Evolutionary conservation across 495 filamentous ascomycete species (phyloP), one percentile per base, ranked within the genome.

Genomic region (Lophiotrema nucula): DNA sequence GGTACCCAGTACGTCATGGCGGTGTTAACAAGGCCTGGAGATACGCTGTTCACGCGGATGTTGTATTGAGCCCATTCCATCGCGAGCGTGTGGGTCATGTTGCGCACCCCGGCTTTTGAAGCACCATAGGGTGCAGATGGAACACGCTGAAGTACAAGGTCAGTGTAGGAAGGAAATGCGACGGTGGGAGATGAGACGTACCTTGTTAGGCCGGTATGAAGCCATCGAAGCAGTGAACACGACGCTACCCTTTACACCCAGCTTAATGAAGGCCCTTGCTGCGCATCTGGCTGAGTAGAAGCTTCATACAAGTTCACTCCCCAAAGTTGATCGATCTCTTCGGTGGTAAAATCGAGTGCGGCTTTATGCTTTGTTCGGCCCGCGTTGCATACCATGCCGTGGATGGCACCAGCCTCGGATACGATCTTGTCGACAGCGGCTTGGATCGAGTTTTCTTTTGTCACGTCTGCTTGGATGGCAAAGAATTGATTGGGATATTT

Each of bases 1-100:
- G 73, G 69, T 16, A 87, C 80, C 62, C 90, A 95, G 58, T 76
- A 73, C 21, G 87, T 86, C 62, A 95, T 86, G 56, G 89, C 89
- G 0, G 89, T 95, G 12, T 79, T 81, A 53, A 95, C 92, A 67
- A 92, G 95, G 2, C 90, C 91, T 0, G 90, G 90, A 2, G 85
- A 90, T n/a, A 96, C 72, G 15, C 81, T 82, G 71, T 96, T 96
- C 41, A 80, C 86, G 16, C 90, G 79, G 60, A 77, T 77, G 22
- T 72, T 71, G 49, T 77, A 70, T 28, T 71, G 63, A 47, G 70
- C 71, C 74, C 74, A 77, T 56, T 77, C 74, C 71, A 77, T 76
- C 3, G 76, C 74, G 24, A 77, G 66, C 13, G 75, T 75, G 35
- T 76, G 74, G 10, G 62, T 47, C 64, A 71, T 69, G 51, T 67